These are phyloP conservation scores for Botryotinia convoluta DNA, from an alignment of 2,329 filamentous ascomycete species.

Conservation along the genomic window DNA sequence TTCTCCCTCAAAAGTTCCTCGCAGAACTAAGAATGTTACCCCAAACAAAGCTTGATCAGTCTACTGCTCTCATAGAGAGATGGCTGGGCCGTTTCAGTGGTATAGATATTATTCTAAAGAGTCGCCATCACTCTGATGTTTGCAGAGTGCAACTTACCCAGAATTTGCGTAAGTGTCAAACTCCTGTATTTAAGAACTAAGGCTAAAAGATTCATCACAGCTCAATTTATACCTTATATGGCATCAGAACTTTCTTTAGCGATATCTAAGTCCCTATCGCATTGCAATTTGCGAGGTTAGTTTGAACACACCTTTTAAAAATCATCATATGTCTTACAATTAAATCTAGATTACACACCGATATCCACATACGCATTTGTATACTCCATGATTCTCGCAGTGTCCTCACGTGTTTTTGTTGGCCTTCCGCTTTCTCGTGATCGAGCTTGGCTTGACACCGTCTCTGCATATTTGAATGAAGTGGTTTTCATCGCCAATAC, in stretches of 20 bases:
- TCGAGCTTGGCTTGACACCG: slow-evolving; percentile 29
- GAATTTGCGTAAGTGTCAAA: not conserved
- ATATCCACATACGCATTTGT: not conserved
- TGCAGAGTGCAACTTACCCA: slow-evolving; percentile 13
- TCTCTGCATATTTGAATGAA: slow-evolving; percentile 7
- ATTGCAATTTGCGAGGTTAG: not conserved
- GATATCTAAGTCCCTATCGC: not conserved
- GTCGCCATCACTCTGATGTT: slow-evolving; percentile 10
- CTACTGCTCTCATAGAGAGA: slow-evolving; percentile 12
- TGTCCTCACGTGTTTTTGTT: slow-evolving; percentile 30
- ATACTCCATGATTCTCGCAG: not conserved
- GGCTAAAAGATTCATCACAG: not conserved
- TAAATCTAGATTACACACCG: not conserved
- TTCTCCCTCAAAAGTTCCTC: not conserved
- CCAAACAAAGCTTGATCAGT: slow-evolving; percentile 9
- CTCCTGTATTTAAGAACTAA: not conserved
- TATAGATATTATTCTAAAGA: slow-evolving; percentile 6
- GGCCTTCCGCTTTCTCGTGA: slow-evolving; percentile 30
- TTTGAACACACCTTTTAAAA: not conserved
- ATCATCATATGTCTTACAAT: not conserved
- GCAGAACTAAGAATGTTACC: slow-evolving; percentile 6
- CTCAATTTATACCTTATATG: slow-evolving; percentile 1
- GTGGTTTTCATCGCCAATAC: not conserved
- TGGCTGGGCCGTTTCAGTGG: slow-evolving; percentile 4
- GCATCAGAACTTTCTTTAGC: slow-evolving; percentile 2